phyloP scores from a whole-genome alignment of 768 basidiomycete genomes.

The Peribolospora kevripleyi region DNA sequence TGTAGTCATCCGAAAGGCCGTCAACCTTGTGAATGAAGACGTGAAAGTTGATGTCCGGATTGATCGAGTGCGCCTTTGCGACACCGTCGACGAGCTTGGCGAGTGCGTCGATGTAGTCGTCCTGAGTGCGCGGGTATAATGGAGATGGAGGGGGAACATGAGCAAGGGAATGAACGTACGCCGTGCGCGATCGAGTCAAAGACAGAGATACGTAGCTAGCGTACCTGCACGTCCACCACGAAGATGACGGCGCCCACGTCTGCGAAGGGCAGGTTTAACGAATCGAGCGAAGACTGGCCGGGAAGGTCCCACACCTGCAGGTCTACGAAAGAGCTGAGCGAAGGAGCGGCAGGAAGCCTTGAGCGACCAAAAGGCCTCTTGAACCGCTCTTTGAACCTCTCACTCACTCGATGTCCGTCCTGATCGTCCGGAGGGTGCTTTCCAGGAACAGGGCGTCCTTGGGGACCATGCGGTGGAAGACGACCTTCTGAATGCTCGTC shows the following conservation, averaged over 20 bases:
- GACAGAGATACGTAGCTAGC: slow-evolving; percentile 12
- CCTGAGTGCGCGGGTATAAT: slow-evolving; percentile 1
- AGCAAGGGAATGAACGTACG: not conserved
- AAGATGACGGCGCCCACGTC: slow-evolving; percentile 70
- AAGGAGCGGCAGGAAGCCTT: not conserved
- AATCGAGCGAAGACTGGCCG: slow-evolving; percentile 44
- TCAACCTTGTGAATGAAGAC: slow-evolving; percentile 93
- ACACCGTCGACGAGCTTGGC: slow-evolving; percentile 45
- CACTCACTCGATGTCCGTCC: slow-evolving; percentile 56
- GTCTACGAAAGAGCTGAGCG: slow-evolving; percentile 57
- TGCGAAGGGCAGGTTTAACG: slow-evolving; percentile 41
- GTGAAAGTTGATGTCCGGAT: slow-evolving; percentile 54
- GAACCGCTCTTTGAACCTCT: not conserved
- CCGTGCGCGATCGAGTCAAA: not conserved
- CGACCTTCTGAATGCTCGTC: slow-evolving; percentile 66
- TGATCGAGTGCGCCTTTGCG: slow-evolving; percentile 30
- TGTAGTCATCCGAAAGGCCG: slow-evolving; percentile 63
- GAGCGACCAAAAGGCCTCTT: not conserved
- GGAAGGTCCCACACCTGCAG: slow-evolving; percentile 93
- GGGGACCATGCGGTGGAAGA: slow-evolving; percentile 61
- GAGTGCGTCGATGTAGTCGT: slow-evolving; percentile 62
- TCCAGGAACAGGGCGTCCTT: slow-evolving; percentile 81
- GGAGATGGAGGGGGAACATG: not conserved
- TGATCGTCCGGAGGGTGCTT: slow-evolving; percentile 51
- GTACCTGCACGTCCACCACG: slow-evolving; percentile 79